Evolutionary conservation across 106 monocot species (phyloP), one percentile per base, ranked within the genome.

Genomic region (Agapanthus africanus): DNA sequence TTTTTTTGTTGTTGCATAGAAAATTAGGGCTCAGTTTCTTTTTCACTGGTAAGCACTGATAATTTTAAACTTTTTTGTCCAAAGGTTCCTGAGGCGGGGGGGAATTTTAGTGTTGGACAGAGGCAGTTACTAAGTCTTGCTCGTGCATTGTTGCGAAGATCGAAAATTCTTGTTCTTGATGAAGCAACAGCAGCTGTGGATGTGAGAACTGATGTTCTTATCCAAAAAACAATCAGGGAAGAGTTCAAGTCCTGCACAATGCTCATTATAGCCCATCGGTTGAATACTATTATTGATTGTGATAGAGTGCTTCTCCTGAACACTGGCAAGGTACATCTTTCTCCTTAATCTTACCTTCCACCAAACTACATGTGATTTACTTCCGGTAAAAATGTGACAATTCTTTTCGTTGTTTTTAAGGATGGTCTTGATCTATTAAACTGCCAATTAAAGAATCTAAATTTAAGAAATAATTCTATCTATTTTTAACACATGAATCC

Each of bases 171-270:
- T 67, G 97, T 99, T 76, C 84, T 99, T 42, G 97, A 99, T 83
- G 97, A 99, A 79, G 97, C 97, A 78, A 99, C 97, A 59, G 97
- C 97, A 67, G 97, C 97, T 59, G 97, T 99, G 54, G 97, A 99
- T 90, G 97, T 99, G 57, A 65, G 90, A 84, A 99, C 97, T 27
- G 97, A 99, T 79, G 89, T 92, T 68, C 81, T 99, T 61, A 99
- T 99, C 71, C 97, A 99, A 64, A 99, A 87, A 73, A 99, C 97
- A 33, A 99, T 99, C 14, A 76, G 97, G 75, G 97, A 93, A 67
- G 97, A 99, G 71, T 99, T 99, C 74, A 92, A 89, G 41, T 85
- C 82, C 23, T 99, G 97, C 72, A 99, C 97, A 13, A 99, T 99
- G 97, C 87, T 99, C 47, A 83, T 93, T 42, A 99, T 99, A 71